Percentiles rank a stretch among this genome's conserved stretches.
Conservation (phyloP, 2,329 filamentous ascomycete species). For the Neonectria hederae region DNA sequence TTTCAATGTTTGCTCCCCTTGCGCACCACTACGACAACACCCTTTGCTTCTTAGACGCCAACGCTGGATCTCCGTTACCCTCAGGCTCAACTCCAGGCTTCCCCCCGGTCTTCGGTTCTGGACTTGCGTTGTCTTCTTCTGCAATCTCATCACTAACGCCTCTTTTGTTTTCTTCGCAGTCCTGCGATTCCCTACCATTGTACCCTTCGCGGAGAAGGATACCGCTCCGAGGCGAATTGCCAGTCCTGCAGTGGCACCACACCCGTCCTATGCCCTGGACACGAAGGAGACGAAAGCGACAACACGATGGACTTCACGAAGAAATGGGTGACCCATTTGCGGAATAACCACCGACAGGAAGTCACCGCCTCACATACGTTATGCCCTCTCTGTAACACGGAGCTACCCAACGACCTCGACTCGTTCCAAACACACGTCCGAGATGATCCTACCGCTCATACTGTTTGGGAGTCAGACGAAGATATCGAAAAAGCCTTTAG, state of each 20-base stretch:
- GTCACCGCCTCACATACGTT: neutral
- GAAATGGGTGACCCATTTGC: slow-evolving; percentile 8
- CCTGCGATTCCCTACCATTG: neutral
- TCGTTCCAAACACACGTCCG: slow-evolving; percentile 2
- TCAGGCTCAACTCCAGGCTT: neutral
- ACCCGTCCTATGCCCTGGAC: slow-evolving; percentile 1
- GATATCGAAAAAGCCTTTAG: neutral
- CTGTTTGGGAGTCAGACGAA: neutral
- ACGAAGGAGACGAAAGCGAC: neutral
- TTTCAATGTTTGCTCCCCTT: neutral
- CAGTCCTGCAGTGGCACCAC: neutral
- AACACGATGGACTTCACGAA: slow-evolving; percentile 3
- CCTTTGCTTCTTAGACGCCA: neutral
- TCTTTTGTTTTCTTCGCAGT: neutral
- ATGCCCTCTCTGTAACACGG: neutral
- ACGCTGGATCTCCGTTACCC: neutral
- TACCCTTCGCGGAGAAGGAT: neutral
- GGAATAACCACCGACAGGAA: slow-evolving; percentile 6
- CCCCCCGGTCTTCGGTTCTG: neutral
- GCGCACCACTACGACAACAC: neutral
- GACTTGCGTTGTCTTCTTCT: neutral
- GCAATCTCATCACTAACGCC: neutral
- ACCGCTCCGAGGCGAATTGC: neutral
- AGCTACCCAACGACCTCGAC: neutral
- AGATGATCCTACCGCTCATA: neutral